These are phyloP conservation scores for Aureobasidium sp. DNA, from an alignment of 2,329 filamentous ascomycete species.

Conservation along the genomic window DNA sequence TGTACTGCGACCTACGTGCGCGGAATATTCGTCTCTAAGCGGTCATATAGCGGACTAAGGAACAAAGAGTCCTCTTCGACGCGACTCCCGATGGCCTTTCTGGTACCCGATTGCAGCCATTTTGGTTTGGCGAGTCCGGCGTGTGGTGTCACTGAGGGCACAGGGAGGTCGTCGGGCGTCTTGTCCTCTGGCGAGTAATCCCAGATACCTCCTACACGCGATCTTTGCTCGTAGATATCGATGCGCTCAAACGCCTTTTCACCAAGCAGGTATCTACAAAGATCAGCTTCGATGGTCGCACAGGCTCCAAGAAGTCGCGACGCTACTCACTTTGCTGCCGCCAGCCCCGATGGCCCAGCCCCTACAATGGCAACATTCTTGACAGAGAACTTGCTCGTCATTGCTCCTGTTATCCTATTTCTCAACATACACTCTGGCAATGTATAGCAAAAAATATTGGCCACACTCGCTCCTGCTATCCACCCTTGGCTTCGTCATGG, in stretches of 20 bases:
- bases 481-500: background rate
- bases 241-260: constrained; percentile 63
- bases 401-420: background rate
- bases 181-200: constrained; percentile 54
- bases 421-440: background rate
- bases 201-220: constrained; percentile 75
- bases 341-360: constrained; percentile 70
- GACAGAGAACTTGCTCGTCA: constrained; percentile 31
- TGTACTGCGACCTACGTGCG: constrained; percentile 35
- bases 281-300: constrained; percentile 1
- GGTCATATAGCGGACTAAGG: constrained; percentile 74
- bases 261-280: constrained; percentile 56
- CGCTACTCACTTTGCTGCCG: constrained; percentile 56
- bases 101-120: constrained; percentile 28
- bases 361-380: constrained; percentile 68
- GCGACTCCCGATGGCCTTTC: constrained; percentile 10
- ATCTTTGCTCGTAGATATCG: constrained; percentile 73
- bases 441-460: no score
- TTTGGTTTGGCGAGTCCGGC: constrained; percentile 55
- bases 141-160: constrained; percentile 61
- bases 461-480: background rate
- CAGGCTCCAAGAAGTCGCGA: background rate
- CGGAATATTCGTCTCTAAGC: constrained; percentile 80
- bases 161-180: constrained; percentile 31
- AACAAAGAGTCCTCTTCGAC: constrained; percentile 47